Conservation (phyloP, 2,329 filamentous ascomycete species). For the Rhynchosporium graminicola region DNA sequence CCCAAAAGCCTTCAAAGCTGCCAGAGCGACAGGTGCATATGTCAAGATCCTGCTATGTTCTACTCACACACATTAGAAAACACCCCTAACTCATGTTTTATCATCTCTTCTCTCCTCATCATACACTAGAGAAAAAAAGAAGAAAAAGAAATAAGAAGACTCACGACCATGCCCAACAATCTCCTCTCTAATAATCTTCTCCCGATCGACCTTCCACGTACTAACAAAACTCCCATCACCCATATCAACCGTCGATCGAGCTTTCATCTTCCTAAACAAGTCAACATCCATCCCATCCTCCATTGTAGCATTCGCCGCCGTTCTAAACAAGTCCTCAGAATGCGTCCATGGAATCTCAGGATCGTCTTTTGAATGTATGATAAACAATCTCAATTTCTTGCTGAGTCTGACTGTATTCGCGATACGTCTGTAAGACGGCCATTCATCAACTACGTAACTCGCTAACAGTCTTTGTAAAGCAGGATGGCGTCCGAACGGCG, state of each 20-base stretch:
- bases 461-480: slow-evolving; percentile 62
- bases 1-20: slow-evolving; percentile 66
- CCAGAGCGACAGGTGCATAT: slow-evolving; percentile 63
- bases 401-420: slow-evolving; percentile 55
- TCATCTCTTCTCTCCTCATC: slow-evolving; percentile 12
- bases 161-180: slow-evolving; percentile 40
- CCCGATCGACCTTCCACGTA: slow-evolving; percentile 37
- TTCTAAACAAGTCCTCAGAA: slow-evolving; percentile 62
- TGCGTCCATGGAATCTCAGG: slow-evolving; percentile 77
- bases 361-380: slow-evolving; percentile 83
- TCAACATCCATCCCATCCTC: slow-evolving; percentile 38
- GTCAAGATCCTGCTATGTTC: slow-evolving; percentile 71
- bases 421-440: slow-evolving; percentile 72
- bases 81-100: neutral
- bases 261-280: slow-evolving; percentile 38
- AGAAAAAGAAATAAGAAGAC: slow-evolving; percentile 13
- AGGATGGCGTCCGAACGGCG: slow-evolving; percentile 69
- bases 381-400: slow-evolving; percentile 61
- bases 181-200: slow-evolving; percentile 40
- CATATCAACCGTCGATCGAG: slow-evolving; percentile 37
- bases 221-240: slow-evolving; percentile 40
- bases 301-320: slow-evolving; percentile 55
- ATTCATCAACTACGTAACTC: slow-evolving; percentile 72
- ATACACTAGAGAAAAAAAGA: too few species aligned
- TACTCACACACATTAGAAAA: slow-evolving; percentile 38